Conservation (phyloP, 2,329 filamentous ascomycete species). For the Epicoccum nigrum region DNA sequence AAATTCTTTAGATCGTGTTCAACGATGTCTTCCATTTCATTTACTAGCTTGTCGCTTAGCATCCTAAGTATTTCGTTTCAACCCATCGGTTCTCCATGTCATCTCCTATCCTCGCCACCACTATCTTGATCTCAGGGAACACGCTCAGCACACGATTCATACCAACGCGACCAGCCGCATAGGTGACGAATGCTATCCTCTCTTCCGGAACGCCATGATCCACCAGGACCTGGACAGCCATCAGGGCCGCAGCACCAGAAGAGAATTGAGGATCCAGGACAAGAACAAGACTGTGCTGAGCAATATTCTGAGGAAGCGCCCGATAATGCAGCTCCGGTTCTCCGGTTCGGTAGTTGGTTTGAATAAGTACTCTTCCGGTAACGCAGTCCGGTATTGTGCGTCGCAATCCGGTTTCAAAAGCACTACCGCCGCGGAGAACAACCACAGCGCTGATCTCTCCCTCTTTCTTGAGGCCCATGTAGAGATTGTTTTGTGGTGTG, state of each 20-base stretch:
- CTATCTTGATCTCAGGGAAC: conserved; percentile 84
- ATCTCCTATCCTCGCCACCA: conserved; percentile 80
- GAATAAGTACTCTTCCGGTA: conserved; percentile 87
- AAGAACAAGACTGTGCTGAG: conserved; percentile 78
- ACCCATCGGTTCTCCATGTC: conserved; percentile 89
- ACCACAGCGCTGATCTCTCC: conserved; percentile 76
- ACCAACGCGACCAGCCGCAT: conserved; percentile 83
- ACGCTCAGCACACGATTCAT: conserved; percentile 85
- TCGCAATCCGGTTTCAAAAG: conserved; percentile 84
- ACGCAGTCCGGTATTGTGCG: conserved; percentile 92
- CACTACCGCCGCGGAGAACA: conserved; percentile 85
- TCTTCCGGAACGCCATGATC: conserved; percentile 89
- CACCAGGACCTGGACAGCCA: conserved; percentile 94
- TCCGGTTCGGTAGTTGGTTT: conserved; percentile 72
- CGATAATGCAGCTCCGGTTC: conserved; percentile 94
- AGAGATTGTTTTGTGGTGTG: conserved; percentile 73
- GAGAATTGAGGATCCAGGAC: conserved; percentile 95
- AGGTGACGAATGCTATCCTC: conserved; percentile 90
- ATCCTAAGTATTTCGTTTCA: conserved; percentile 88
- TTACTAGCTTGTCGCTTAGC: conserved; percentile 55
- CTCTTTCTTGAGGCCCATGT: conserved; percentile 72
- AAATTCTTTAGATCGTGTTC: too few species aligned
- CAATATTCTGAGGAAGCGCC: conserved; percentile 74
- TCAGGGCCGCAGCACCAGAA: conserved; percentile 81
- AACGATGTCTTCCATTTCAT: neutral